Evolutionary conservation across 306 rosid genomes (phyloP).

Genomic region (Leucaena leucocephala): DNA sequence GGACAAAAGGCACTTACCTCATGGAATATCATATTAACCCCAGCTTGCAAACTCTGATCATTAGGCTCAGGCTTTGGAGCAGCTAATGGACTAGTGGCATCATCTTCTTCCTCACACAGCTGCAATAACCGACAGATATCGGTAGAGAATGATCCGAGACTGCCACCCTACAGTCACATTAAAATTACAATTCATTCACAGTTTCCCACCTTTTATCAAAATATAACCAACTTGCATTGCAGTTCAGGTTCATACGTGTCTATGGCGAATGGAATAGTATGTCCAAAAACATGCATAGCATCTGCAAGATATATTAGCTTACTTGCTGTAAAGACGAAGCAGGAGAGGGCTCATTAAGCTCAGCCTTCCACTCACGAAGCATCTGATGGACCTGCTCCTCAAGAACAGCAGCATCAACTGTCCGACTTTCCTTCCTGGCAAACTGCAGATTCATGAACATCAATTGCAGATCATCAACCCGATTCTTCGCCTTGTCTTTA

Average conservation of each 20-base stretch:
- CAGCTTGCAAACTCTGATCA: slow-evolving; percentile 65
- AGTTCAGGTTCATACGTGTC: slow-evolving; percentile 26
- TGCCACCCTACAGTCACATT: slow-evolving; percentile 76
- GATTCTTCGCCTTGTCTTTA: slow-evolving; percentile 96
- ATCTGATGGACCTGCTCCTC: slow-evolving; percentile 99
- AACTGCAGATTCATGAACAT: slow-evolving; percentile 86
- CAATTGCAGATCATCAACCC: slow-evolving; percentile 91
- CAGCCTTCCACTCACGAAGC: slow-evolving; percentile 99
- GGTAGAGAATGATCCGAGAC: slow-evolving; percentile 94
- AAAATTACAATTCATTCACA: slow-evolving; percentile 51
- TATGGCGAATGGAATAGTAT: slow-evolving; percentile 34
- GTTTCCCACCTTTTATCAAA: slow-evolving; percentile 1
- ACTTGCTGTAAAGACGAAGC: slow-evolving; percentile 98
- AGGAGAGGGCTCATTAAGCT: slow-evolving; percentile 95
- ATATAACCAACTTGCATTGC: slow-evolving; percentile 24
- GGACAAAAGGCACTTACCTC: slow-evolving; percentile 57
- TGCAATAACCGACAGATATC: slow-evolving; percentile 90
- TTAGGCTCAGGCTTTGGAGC: slow-evolving; percentile 80
- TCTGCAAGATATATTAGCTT: slow-evolving; percentile 41
- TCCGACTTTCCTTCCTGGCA: slow-evolving; percentile 98
- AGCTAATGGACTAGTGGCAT: slow-evolving; percentile 91
- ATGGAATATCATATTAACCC: slow-evolving; percentile 57
- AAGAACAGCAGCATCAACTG: slow-evolving; percentile 69
- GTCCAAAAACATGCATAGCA: slow-evolving; percentile 17
- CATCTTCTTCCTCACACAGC: slow-evolving; percentile 98